Base-by-base conservation (phyloP, 495 filamentous ascomycete species). In the Penicillium bialowiezense region DNA sequence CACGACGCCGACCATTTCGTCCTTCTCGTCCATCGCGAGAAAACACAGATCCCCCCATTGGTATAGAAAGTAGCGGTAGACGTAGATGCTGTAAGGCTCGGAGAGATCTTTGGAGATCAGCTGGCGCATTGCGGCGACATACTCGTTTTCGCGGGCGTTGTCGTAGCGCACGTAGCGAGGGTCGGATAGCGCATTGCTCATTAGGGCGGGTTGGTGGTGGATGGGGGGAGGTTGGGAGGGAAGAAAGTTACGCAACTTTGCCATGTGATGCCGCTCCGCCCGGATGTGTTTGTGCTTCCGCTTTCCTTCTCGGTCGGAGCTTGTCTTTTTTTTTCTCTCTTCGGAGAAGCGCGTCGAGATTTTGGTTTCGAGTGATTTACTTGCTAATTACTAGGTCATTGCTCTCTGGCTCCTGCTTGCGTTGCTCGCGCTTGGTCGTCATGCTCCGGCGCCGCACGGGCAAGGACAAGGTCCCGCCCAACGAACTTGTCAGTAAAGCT, bases 51-150 rank as follows among this genome's bases (percentile, higher is more conserved):
- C 85, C 15, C 88, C 89, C 95, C 95, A 99, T 83, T 97, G 89
- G 65, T 93, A 97, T 14, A 99, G 76, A 62, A 99, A 99, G 73
- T 97, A 99, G 21, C 95, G 83, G 72, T 97, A 99, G 41, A 99
- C 95, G 70, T 97, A 99, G 63, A 99, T 97, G 71, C 93, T 97
- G 70, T 99, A 99, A 2, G 95, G 95, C 64, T 99, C 95, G 49
- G 92, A 97, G 21, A 99, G 82, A 63, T 97, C 95, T 51, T 92
- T 93, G 21, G 91, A 95, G 63, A 99, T 99, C 60, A 99, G 70
- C 46, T 90, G 82, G 43, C 95, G 82, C 71, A 99, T 97, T 18
- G 88, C 81, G 37, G 90, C 82, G 36, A 97, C 83, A 56, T 93
- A 95, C 40, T 80, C 70, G 28, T 84, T 80, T 62, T 97, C 95